Evolutionary conservation across 371 early-diverging fungal species (phyloP).

Genomic region (Mortierella sp.): DNA sequence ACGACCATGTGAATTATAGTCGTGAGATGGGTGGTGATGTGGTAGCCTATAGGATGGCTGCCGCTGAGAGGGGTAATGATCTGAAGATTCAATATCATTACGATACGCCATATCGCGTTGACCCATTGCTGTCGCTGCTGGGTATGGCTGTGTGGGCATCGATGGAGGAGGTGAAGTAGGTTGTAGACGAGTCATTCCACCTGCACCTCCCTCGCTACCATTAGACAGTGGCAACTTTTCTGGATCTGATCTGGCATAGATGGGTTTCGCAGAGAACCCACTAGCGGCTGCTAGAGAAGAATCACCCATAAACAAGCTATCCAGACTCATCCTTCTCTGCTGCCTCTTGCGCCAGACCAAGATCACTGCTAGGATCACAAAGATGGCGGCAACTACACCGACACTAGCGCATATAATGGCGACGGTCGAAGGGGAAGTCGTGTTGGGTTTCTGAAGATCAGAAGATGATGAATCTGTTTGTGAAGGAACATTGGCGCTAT

Average conservation of each 20-base stretch:
- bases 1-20: slow-evolving; percentile 5
- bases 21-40: not conserved
- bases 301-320: slow-evolving; percentile 21
- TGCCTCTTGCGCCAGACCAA: slow-evolving; percentile 37
- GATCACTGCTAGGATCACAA: slow-evolving; percentile 24
- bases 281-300: slow-evolving; percentile 26
- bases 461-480: slow-evolving; percentile 6
- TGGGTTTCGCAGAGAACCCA: slow-evolving; percentile 12
- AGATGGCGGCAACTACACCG: slow-evolving; percentile 17
- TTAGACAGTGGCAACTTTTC: too few relatives aligned
- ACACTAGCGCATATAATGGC: slow-evolving; percentile 14
- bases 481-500: not conserved
- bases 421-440: not conserved
- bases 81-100: not conserved
- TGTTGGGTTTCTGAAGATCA: slow-evolving; percentile 12
- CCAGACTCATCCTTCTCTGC: slow-evolving; percentile 7
- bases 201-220: too few relatives aligned
- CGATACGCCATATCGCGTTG: not conserved
- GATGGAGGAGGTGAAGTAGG: not conserved
- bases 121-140: not conserved
- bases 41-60: not conserved
- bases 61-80: not conserved
- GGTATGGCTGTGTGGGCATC: not conserved
- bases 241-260: slow-evolving; percentile 4
- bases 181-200: not conserved